A percentile compares a stretch with the other conserved stretches of the same genome.
phyloP scores from a whole-genome alignment of 352 stramenopile genomes.

The Aphanomyces euteiches region DNA sequence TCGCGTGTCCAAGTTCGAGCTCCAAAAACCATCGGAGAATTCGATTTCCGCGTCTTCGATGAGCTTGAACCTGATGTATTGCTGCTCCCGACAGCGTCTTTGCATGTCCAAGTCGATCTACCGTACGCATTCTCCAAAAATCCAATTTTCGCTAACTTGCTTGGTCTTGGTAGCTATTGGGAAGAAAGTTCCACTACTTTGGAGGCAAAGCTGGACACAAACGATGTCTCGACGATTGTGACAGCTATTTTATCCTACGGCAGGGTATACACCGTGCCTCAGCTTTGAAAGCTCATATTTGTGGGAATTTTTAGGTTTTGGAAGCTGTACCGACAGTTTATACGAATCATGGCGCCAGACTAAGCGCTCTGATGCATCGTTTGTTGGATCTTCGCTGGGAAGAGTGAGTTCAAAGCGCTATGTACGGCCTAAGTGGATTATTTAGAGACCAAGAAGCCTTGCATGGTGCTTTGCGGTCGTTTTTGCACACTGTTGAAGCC shows the following conservation, averaged over 20 bases:
- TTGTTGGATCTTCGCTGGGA: conserved; percentile 13
- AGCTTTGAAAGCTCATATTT: neutral
- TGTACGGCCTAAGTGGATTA: no score
- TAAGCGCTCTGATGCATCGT: conserved; percentile 17
- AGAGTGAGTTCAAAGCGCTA: no score
- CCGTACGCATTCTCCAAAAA: conserved; percentile 14
- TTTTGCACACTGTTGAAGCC: conserved; percentile 32
- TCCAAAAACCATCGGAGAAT: conserved; percentile 71
- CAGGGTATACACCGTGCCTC: neutral
- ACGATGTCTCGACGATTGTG: conserved; percentile 12
- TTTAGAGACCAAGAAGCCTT: neutral
- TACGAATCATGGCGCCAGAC: conserved; percentile 2
- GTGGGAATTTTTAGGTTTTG: conserved; percentile 3
- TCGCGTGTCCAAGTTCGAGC: conserved; percentile 79
- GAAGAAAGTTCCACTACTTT: conserved; percentile 10
- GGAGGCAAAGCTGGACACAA: conserved; percentile 12
- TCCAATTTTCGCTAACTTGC: neutral
- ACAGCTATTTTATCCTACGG: conserved; percentile 19
- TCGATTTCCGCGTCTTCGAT: conserved; percentile 82
- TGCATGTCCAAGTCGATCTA: conserved; percentile 22
- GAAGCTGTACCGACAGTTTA: conserved; percentile 25
- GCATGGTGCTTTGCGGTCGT: conserved; percentile 21
- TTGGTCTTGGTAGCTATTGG: conserved; percentile 5
- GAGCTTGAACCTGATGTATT: conserved; percentile 44
- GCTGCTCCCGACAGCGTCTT: conserved; percentile 33